These are phyloP conservation scores for Trypanosoma mega DNA, from an alignment of 208 protist genomes.

Conservation along the genomic window DNA sequence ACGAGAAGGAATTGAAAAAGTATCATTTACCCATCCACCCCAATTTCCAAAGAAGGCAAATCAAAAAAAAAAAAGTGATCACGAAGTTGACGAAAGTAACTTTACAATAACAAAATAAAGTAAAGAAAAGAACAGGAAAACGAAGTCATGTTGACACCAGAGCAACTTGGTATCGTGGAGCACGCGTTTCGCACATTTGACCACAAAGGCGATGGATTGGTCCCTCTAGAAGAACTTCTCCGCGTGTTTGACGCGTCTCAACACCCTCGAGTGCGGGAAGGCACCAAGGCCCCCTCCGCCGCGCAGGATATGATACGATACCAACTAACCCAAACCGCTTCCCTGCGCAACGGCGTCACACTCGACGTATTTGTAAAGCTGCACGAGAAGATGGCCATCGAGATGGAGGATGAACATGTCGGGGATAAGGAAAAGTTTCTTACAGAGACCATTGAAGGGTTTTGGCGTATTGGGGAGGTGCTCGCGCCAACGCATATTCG, in stretches of 20 bases:
- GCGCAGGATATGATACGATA: constrained; percentile 58
- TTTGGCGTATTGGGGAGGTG: constrained; percentile 78
- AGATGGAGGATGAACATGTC: constrained; percentile 58
- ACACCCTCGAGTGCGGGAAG: constrained; percentile 79
- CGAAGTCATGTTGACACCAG: constrained; percentile 12
- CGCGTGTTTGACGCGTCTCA: constrained; percentile 55
- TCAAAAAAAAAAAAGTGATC: too few species aligned
- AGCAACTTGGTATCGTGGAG: constrained; percentile 21
- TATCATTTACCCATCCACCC: too few species aligned
- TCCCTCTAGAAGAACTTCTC: constrained; percentile 49
- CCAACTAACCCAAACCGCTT: constrained; percentile 55
- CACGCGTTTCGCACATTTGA: constrained; percentile 26
- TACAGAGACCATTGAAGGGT: constrained; percentile 50
- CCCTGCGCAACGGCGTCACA: constrained; percentile 58
- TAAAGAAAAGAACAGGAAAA: neutral
- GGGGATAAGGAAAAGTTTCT: constrained; percentile 56
- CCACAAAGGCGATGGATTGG: constrained; percentile 35
- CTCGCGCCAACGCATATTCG: constrained; percentile 75
- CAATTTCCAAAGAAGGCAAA: too few species aligned
- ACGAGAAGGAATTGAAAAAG: too few species aligned
- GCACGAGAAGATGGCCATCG: constrained; percentile 75
- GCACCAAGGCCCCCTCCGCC: constrained; percentile 60
- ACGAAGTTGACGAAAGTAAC: too few species aligned
- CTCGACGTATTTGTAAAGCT: constrained; percentile 80
- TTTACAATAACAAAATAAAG: too few species aligned